A percentile compares a stretch with the other conserved stretches of the same genome.
These are phyloP conservation scores for Haematococcus sp. DNA, from an alignment of 139 green algal genomes.

Conservation along the genomic window DNA sequence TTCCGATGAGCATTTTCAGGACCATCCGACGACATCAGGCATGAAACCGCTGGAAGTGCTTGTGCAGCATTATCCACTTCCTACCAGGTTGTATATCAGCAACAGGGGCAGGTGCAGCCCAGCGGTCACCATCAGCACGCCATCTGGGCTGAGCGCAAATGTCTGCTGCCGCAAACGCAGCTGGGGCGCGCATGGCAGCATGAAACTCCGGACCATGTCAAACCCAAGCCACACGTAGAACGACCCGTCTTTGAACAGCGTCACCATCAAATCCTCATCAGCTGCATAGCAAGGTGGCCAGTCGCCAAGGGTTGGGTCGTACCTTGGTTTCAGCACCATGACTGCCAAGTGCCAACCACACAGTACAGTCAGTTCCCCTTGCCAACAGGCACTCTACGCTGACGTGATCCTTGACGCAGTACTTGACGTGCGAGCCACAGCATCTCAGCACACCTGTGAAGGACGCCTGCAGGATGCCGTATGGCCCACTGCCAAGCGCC, in stretches of 20 bases:
- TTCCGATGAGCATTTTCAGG: too few relatives aligned
- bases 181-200: constrained; percentile 10
- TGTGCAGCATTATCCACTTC: background rate
- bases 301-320: too few relatives aligned
- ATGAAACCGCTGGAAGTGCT: too few relatives aligned
- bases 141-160: constrained; percentile 32
- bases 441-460: constrained; percentile 22
- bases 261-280: constrained; percentile 23
- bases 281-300: too few relatives aligned
- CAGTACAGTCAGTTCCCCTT: too few relatives aligned
- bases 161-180: constrained; percentile 14
- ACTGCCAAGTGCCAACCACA: too few relatives aligned
- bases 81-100: constrained; percentile 24
- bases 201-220: constrained; percentile 28
- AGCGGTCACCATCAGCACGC: constrained; percentile 20
- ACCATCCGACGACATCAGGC: too few relatives aligned
- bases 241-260: constrained; percentile 34
- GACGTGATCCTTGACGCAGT: too few relatives aligned
- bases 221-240: constrained; percentile 36
- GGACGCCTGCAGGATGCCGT: constrained; percentile 23
- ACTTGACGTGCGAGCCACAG: too few relatives aligned
- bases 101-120: constrained; percentile 23
- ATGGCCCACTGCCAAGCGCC: constrained; percentile 32
- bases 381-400: too few relatives aligned
- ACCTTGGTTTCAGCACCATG: too few relatives aligned